Base-by-base conservation (phyloP, 2,329 filamentous ascomycete species). In the Thermothelomyces thermophilus region DNA sequence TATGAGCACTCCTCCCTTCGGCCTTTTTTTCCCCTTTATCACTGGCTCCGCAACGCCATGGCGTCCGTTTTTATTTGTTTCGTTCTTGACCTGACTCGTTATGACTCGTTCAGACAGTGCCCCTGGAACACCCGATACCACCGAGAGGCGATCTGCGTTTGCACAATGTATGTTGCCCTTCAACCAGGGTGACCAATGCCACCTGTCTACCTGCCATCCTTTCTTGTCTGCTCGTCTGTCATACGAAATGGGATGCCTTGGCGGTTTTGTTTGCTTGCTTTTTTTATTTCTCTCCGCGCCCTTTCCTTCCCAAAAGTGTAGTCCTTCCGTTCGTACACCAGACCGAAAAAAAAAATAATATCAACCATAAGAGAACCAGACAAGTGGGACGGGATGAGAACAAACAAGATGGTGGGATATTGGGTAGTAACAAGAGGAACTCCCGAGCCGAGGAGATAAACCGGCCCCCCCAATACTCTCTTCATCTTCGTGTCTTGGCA, bases 41-140 rank as follows among this genome's bases (percentile, higher is more conserved):
- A 22, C 22, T n/a, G n/a, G 19, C 30, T 22, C 45, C 30, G n/a
- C 39, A 36, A 46, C 43, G 43, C 43, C 43, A 28, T 46, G 43
- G 22, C 20, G 24, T 44, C 19, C 22, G n/a, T n/a, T n/a, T n/a
- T n/a, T 26, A 26, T 22, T 28, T 41, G 16, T 41, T 41, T n/a
- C n/a, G 24, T 26, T 34, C n/a, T n/a, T n/a, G n/a, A n/a, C n/a
- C n/a, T 19, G 14, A 19, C 30, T 33, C 24, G 37, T n/a, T n/a
- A n/a, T n/a, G 36, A 39, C 11, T n/a, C 22, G 14, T 22, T 28
- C 3, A 28, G 22, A 26, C 5, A 5, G 5, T 17, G n/a, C 28
- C 37, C 28, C 22, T 28, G 16, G 14, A 28, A 14, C n/a, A n/a
- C 24, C 37, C n/a, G 14, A 41, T 24, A 5, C 39, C 17, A 22